A percentile compares a stretch with the other conserved stretches of the same genome.
Evolutionary conservation across 2,329 filamentous ascomycete species (phyloP).

Genomic region (Aureobasidium melanogenum): DNA sequence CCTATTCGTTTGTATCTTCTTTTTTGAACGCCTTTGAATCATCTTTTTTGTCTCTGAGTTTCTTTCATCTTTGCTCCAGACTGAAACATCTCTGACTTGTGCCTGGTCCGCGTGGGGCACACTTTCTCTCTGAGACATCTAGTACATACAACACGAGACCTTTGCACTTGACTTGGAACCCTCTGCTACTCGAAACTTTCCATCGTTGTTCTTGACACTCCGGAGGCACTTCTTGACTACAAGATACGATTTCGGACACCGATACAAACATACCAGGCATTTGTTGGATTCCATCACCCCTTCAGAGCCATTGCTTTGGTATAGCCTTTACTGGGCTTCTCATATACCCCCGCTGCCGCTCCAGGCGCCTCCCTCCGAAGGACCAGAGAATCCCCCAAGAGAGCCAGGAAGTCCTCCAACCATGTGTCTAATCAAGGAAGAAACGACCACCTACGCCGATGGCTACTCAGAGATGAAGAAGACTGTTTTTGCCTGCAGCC

Average conservation of each 20-base stretch:
- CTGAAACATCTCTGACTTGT: neutral
- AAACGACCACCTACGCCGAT: neutral
- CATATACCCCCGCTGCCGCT: neutral
- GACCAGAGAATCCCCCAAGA: neutral
- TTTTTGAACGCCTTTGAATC: neutral
- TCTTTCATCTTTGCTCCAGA: neutral
- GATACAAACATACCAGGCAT: neutral
- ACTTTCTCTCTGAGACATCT: neutral
- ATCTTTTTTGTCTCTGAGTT: neutral
- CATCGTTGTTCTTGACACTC: neutral
- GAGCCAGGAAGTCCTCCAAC: neutral
- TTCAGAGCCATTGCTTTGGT: no score
- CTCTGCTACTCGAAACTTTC: neutral
- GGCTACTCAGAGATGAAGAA: neutral
- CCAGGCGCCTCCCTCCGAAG: neutral
- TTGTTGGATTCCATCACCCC: neutral
- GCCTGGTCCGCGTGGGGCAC: constrained; percentile 2
- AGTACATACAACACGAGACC: neutral
- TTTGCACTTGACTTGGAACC: neutral
- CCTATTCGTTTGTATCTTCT: no score
- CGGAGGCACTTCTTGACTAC: neutral
- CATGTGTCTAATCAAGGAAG: neutral
- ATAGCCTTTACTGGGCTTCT: neutral
- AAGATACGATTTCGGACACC: neutral
- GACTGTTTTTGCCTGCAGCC: neutral